Percentiles rank a stretch among this genome's conserved stretches.
Conservation (phyloP, 164 flowering plant species). For the Umbilicus rupestris region DNA sequence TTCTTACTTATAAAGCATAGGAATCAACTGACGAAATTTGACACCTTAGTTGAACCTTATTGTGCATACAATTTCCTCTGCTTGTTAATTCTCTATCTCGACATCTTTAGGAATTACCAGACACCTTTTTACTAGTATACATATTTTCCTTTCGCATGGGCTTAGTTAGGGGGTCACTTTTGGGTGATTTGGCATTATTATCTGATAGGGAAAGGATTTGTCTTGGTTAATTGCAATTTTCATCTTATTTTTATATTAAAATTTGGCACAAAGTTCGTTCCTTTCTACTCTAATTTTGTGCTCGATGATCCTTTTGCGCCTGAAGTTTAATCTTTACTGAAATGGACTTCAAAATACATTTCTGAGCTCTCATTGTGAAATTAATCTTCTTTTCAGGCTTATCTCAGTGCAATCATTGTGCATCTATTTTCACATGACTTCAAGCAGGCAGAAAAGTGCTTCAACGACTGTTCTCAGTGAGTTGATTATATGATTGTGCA, state of each 20-base stretch:
- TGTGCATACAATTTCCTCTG: background rate
- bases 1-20: background rate
- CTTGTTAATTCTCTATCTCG: background rate
- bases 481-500: constrained; percentile 18
- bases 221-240: background rate
- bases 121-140: background rate
- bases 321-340: background rate
- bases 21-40: background rate
- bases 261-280: background rate
- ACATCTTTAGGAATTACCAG: background rate
- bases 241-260: background rate
- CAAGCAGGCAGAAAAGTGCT: constrained; percentile 88
- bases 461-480: constrained; percentile 88
- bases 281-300: background rate
- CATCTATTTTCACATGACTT: constrained; percentile 81
- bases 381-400: constrained; percentile 53
- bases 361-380: background rate
- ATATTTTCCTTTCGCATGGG: background rate
- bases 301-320: background rate
- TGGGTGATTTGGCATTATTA: background rate
- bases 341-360: background rate
- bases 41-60: background rate
- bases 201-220: background rate
- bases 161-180: background rate
- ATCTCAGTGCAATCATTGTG: constrained; percentile 88